Conservation (phyloP, 768 basidiomycete species). For the Phaffia tasmanica region DNA sequence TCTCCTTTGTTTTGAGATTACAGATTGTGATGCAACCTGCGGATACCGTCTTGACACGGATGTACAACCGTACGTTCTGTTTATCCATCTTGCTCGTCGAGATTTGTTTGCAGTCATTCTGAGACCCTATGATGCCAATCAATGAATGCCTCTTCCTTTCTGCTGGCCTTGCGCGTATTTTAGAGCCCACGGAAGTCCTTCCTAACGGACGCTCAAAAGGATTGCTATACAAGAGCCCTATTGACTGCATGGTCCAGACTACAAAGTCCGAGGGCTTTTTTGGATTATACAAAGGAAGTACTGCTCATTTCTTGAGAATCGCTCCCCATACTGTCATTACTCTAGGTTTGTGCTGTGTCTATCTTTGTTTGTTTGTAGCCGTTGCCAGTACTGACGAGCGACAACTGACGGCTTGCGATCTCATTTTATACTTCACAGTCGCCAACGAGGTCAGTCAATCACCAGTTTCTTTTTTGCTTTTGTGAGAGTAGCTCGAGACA, state of each 20-base stretch:
- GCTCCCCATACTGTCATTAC: slow-evolving; percentile 60
- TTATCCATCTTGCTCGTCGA: neutral
- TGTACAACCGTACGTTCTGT: slow-evolving; percentile 62
- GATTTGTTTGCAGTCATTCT: neutral
- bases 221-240: slow-evolving; percentile 73
- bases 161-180: neutral
- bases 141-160: neutral
- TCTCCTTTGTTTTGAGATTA: neutral
- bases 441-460: neutral
- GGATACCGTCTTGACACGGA: slow-evolving; percentile 63
- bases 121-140: neutral
- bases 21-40: slow-evolving; percentile 34
- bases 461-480: neutral
- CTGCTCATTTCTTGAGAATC: slow-evolving; percentile 49
- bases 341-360: neutral
- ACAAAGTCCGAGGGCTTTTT: slow-evolving; percentile 73
- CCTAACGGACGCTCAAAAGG: slow-evolving; percentile 45
- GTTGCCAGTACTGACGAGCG: neutral
- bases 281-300: slow-evolving; percentile 99
- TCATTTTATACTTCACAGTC: neutral
- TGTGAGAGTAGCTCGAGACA: neutral
- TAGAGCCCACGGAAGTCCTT: slow-evolving; percentile 37
- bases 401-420: neutral
- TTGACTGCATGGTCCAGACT: slow-evolving; percentile 46
- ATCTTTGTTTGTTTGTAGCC: neutral